Base-by-base conservation (phyloP, 352 stramenopile genomes). In the Pythium coloratum region DNA sequence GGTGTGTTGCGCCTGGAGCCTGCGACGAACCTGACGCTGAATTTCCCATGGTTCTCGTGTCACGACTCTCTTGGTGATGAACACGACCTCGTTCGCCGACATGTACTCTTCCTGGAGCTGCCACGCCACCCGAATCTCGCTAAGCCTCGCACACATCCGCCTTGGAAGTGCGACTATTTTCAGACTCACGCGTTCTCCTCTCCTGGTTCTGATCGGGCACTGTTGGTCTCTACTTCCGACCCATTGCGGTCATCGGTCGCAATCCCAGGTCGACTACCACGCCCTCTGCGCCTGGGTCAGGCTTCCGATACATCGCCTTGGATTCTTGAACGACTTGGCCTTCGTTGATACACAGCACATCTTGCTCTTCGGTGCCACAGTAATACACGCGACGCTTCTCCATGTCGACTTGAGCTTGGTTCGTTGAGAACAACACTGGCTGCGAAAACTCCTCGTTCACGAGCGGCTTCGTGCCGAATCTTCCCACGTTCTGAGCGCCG, bases 311-410 rank as follows among this genome's bases (percentile, higher is more conserved):
- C 87, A 95, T 95, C 12, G 77, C 76, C 53, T 84, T 88, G 1
- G 83, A 92, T 55, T 92, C 83, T 36, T 94, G 76, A 57, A 95
- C 87, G 26, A 97, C 88, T 69, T 96, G 86, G 2, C 88, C 83
- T 64, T 97, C 90, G 55, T 97, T 96, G 62, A 97, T 97, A 34
- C 84, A 91, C 7, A 96, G 66, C 13, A 97, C 89, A 40, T 97
- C 89, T 67, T 97, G 90, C 53, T 94, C 84, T 57, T 94, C 85
- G 1, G 51, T 51, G 0, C 88, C 88, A 36, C 88, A 95, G 49
- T 94, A 95, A 12, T 77, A 66, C 8, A 94, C 66, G 30, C 76
- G 77, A 2, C 82, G 64, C 56, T 92, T 92, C 40, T 94, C 85
- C 5, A 55, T 16, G 65, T 93, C 85, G 30, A 94, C 82, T 67